phyloP scores from a whole-genome alignment of 164 flowering plant species.

The Chimonanthus salicifolius region DNA sequence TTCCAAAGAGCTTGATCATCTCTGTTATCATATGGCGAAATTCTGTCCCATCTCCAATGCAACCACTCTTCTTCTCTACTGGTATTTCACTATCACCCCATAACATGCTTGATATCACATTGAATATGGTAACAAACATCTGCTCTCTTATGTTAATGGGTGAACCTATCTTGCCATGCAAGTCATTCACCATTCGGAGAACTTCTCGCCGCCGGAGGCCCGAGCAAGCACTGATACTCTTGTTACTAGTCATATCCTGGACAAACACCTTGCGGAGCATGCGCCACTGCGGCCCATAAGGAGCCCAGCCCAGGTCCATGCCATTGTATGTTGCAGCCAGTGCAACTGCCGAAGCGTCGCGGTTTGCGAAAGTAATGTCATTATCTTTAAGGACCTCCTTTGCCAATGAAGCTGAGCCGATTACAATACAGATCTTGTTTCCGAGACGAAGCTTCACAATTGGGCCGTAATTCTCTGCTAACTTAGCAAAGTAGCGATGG shows the following conservation, averaged over 20 bases:
- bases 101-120: slow-evolving; percentile 39
- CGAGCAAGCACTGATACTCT: neutral
- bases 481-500: neutral
- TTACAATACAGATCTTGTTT: neutral
- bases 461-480: neutral
- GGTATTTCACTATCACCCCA: slow-evolving; percentile 46
- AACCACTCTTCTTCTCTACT: slow-evolving; percentile 18
- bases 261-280: slow-evolving; percentile 1
- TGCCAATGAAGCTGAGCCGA: neutral
- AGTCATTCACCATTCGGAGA: neutral
- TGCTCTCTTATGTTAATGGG: slow-evolving; percentile 38
- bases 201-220: neutral
- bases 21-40: slow-evolving; percentile 30
- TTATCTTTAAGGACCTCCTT: neutral
- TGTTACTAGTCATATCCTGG: neutral
- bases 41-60: slow-evolving; percentile 19
- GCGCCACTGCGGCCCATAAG: neutral
- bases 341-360: neutral
- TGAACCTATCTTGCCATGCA: slow-evolving; percentile 17
- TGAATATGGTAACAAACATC: slow-evolving; percentile 30
- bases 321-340: neutral
- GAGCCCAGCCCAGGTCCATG: neutral
- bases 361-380: neutral
- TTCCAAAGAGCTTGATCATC: slow-evolving; percentile 28
- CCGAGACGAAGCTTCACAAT: neutral